These are phyloP conservation scores for Termitomyces sp. DNA, from an alignment of 768 basidiomycete species.

Conservation along the genomic window DNA sequence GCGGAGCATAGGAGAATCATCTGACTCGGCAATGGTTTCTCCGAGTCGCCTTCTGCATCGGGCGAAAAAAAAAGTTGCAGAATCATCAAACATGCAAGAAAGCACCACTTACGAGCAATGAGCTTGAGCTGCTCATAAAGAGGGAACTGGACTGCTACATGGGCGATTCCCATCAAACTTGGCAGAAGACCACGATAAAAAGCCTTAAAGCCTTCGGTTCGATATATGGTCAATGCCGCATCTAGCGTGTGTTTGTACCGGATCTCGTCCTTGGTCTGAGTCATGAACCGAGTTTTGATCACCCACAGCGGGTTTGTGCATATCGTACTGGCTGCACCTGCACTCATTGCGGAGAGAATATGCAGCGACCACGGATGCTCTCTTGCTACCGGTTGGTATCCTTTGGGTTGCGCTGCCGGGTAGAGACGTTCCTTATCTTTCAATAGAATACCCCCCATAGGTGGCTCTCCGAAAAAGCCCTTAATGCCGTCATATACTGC, in stretches of 20 bases:
- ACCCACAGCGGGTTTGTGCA: slow-evolving; percentile 98
- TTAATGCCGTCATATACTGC: slow-evolving; percentile 97
- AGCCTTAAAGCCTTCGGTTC: slow-evolving; percentile 77
- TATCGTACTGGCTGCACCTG: slow-evolving; percentile 89
- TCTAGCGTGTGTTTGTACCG: slow-evolving; percentile 89
- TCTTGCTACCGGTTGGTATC: slow-evolving; percentile 75
- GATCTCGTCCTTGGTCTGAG: slow-evolving; percentile 74
- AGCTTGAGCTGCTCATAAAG: slow-evolving; percentile 91
- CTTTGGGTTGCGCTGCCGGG: slow-evolving; percentile 81
- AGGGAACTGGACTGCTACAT: slow-evolving; percentile 98
- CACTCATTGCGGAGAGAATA: slow-evolving; percentile 92
- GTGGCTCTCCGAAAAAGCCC: slow-evolving; percentile 67
- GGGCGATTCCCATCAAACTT: slow-evolving; percentile 87
- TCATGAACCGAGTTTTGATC: slow-evolving; percentile 99
- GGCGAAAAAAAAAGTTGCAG: neutral
- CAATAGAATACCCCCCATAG: slow-evolving; percentile 33
- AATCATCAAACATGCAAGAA: neutral
- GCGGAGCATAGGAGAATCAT: slow-evolving; percentile 88
- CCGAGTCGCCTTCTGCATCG: slow-evolving; percentile 38
- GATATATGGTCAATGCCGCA: slow-evolving; percentile 87
- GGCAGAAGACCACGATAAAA: slow-evolving; percentile 96
- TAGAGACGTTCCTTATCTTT: slow-evolving; percentile 49
- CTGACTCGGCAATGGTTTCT: slow-evolving; percentile 48
- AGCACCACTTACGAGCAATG: slow-evolving; percentile 65
- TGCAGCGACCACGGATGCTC: slow-evolving; percentile 88